A percentile compares a stretch with the other conserved stretches of the same genome.
These are phyloP conservation scores for Boletus tomentosulus DNA, from an alignment of 768 basidiomycete species.

Conservation along the genomic window DNA sequence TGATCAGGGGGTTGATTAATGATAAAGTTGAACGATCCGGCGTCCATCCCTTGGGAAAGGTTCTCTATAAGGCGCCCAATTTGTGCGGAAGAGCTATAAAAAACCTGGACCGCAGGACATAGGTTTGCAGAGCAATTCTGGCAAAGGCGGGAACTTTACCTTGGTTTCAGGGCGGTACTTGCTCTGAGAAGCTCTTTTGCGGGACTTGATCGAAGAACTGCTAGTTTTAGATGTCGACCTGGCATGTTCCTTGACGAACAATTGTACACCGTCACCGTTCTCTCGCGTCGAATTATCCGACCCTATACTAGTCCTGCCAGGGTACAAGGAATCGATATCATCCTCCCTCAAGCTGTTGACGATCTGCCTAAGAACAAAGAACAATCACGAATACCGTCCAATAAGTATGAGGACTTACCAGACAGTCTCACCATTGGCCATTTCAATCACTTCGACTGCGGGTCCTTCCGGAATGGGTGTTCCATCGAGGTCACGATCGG, in stretches of 20 bases:
- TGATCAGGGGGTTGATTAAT: constrained; percentile 44
- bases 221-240: constrained; percentile 66
- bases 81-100: constrained; percentile 57
- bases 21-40: constrained; percentile 78
- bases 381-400: neutral
- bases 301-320: constrained; percentile 63
- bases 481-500: constrained; percentile 17
- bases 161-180: constrained; percentile 78
- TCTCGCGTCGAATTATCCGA: constrained; percentile 64
- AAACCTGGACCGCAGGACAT: constrained; percentile 23
- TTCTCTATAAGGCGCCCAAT: constrained; percentile 82
- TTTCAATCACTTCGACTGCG: constrained; percentile 74
- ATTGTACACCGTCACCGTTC: constrained; percentile 51
- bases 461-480: constrained; percentile 42
- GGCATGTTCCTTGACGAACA: constrained; percentile 75
- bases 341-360: constrained; percentile 81
- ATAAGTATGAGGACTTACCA: constrained; percentile 50
- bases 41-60: constrained; percentile 76
- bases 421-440: constrained; percentile 85
- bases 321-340: constrained; percentile 65
- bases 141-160: constrained; percentile 40
- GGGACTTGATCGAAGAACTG: constrained; percentile 51
- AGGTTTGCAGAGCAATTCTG: constrained; percentile 2
- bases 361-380: constrained; percentile 50
- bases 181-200: constrained; percentile 52